Percentiles rank a stretch among this genome's conserved stretches.
phyloP scores from a whole-genome alignment of 768 basidiomycete genomes.

The Candolleomyces eurysporus region DNA sequence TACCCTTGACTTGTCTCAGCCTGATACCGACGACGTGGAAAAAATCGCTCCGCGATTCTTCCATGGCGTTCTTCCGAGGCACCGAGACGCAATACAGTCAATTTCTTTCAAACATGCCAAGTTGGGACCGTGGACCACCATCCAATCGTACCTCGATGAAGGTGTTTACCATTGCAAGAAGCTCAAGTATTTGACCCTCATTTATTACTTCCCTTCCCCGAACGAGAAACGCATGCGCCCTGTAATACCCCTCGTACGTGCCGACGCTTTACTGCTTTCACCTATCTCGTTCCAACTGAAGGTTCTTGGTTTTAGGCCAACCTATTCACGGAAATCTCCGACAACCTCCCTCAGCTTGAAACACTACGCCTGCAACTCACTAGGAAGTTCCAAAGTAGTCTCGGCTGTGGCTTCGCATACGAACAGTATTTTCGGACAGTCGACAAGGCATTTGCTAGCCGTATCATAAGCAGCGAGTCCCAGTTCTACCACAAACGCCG shows the following conservation, averaged over 20 bases:
- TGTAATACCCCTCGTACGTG: no score
- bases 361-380: no score
- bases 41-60: background rate
- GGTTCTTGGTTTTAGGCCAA: no score
- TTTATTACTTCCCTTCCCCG: background rate
- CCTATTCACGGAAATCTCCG: no score
- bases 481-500: no score
- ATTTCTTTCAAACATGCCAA: background rate
- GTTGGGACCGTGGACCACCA: background rate
- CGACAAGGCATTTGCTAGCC: no score
- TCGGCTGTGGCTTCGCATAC: no score
- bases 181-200: background rate
- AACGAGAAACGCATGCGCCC: background rate
- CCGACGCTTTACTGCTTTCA: background rate
- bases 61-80: background rate
- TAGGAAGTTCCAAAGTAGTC: no score
- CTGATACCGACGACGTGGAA: background rate
- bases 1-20: background rate
- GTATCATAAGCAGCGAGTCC: no score
- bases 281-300: no score
- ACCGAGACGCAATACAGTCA: background rate
- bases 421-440: no score
- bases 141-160: background rate
- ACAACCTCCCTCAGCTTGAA: no score
- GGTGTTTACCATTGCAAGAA: background rate